Evolutionary conservation across 768 basidiomycete species (phyloP).

Genomic region (Tulasnella sp.): DNA sequence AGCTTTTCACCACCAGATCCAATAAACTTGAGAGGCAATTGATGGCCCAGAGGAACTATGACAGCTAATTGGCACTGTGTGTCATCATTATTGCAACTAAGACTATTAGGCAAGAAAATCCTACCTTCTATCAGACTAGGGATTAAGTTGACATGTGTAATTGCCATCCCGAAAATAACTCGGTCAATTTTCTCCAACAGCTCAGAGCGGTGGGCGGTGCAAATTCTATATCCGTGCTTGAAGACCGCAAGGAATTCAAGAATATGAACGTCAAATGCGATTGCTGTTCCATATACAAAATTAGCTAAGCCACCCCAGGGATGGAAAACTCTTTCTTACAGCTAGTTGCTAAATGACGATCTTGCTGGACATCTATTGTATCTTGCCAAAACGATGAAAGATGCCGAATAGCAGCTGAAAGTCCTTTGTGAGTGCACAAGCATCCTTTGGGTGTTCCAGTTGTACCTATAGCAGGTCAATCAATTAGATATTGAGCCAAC

Average conservation of each 20-base stretch:
- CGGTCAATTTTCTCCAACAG: constrained; percentile 33
- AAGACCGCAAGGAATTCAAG: constrained; percentile 33
- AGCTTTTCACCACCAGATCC: constrained; percentile 43
- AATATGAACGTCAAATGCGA: constrained; percentile 42
- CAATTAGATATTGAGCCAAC: neutral
- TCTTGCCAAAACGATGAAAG: constrained; percentile 22
- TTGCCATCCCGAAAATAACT: constrained; percentile 28
- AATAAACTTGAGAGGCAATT: constrained; percentile 32
- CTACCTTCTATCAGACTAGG: constrained; percentile 42
- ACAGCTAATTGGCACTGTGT: too few species aligned
- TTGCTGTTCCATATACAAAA: constrained; percentile 26
- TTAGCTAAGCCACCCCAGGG: neutral
- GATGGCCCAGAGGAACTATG: too few species aligned
- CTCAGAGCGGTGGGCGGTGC: constrained; percentile 31
- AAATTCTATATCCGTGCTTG: constrained; percentile 34
- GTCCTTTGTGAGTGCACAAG: constrained; percentile 29
- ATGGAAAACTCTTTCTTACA: constrained; percentile 25
- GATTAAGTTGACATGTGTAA: constrained; percentile 41
- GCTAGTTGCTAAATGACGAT: constrained; percentile 32
- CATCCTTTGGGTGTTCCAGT: constrained; percentile 43
- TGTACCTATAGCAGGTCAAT: constrained; percentile 29
- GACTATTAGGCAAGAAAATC: constrained; percentile 23
- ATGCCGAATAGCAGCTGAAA: constrained; percentile 26
- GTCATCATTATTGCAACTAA: constrained; percentile 23
- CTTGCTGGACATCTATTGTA: constrained; percentile 22